phyloP scores from a whole-genome alignment of 2,329 filamentous ascomycete genomes.

The Pseudocercospora fijiensis region DNA sequence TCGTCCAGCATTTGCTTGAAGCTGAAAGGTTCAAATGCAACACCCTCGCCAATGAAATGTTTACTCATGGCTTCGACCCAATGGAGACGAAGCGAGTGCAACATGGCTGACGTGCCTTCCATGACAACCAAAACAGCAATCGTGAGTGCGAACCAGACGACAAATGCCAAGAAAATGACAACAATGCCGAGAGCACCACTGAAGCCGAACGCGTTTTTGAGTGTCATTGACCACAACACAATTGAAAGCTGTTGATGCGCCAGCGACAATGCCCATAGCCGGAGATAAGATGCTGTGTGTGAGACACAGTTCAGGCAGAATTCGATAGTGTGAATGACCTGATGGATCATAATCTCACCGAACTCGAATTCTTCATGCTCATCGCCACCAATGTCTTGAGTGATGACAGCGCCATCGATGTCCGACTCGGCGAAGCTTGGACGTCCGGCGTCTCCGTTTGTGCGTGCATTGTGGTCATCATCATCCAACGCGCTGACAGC shows the following conservation, averaged over 20 bases:
- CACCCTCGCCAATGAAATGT: slow-evolving; percentile 86
- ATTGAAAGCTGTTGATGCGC: slow-evolving; percentile 97
- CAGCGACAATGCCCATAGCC: slow-evolving; percentile 94
- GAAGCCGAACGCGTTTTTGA: slow-evolving; percentile 70
- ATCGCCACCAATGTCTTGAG: slow-evolving; percentile 77
- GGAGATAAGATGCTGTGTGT: slow-evolving; percentile 96
- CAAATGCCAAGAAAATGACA: slow-evolving; percentile 79
- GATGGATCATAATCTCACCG: slow-evolving; percentile 95
- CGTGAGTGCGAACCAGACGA: slow-evolving; percentile 84
- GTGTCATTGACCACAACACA: slow-evolving; percentile 95
- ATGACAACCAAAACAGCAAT: slow-evolving; percentile 82
- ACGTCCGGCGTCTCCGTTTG: slow-evolving; percentile 60
- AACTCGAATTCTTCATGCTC: slow-evolving; percentile 98
- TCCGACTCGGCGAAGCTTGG: slow-evolving; percentile 68
- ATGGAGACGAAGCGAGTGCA: slow-evolving; percentile 85
- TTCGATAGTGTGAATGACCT: slow-evolving; percentile 98
- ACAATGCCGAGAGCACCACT: slow-evolving; percentile 65
- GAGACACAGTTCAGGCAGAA: slow-evolving; percentile 99
- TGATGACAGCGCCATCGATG: slow-evolving; percentile 83
- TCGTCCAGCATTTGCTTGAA: slow-evolving; percentile 84
- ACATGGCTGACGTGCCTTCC: slow-evolving; percentile 95
- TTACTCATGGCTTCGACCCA: slow-evolving; percentile 99
- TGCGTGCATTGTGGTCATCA: slow-evolving; percentile 68
- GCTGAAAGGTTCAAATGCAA: slow-evolving; percentile 81
- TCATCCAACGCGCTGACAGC: slow-evolving; percentile 87